phyloP scores from a whole-genome alignment of 495 filamentous ascomycete genomes.

The Lichina pygmaea region DNA sequence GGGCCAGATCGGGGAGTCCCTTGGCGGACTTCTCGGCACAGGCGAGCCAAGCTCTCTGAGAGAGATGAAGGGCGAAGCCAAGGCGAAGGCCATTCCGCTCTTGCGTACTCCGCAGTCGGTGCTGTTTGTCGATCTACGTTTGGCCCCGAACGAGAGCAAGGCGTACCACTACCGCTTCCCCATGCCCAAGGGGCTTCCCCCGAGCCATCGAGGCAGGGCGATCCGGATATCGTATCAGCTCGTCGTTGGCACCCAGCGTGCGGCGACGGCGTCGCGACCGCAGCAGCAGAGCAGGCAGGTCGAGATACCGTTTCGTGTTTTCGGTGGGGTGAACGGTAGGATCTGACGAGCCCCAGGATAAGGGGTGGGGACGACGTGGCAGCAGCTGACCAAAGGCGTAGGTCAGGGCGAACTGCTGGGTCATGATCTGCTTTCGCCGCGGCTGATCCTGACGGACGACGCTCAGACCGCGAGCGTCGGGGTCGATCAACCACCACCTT shows the following conservation, averaged over 20 bases:
- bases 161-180: constrained; percentile 67
- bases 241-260: constrained; percentile 73
- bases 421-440: constrained; percentile 83
- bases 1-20: constrained; percentile 66
- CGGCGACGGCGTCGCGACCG: constrained; percentile 24
- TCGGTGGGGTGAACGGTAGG: constrained; percentile 62
- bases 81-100: constrained; percentile 59
- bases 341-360: constrained; percentile 1
- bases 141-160: constrained; percentile 72
- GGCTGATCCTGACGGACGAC: constrained; percentile 69
- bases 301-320: constrained; percentile 81
- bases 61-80: constrained; percentile 68
- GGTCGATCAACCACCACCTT: not conserved
- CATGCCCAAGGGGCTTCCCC: constrained; percentile 64
- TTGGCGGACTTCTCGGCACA: constrained; percentile 62
- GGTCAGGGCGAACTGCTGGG: constrained; percentile 37
- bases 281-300: constrained; percentile 66
- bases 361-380: no score
- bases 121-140: constrained; percentile 73
- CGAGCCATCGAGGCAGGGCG: constrained; percentile 71
- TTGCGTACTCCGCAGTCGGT: constrained; percentile 92
- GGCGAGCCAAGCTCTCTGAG: constrained; percentile 76
- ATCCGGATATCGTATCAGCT: constrained; percentile 86
- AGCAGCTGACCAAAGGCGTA: constrained; percentile 11
- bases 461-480: constrained; percentile 29